Evolutionary conservation across 2,329 filamentous ascomycete genomes (phyloP), one percentile per base, ranked within the genome.

Genomic region (Amphichorda felina): DNA sequence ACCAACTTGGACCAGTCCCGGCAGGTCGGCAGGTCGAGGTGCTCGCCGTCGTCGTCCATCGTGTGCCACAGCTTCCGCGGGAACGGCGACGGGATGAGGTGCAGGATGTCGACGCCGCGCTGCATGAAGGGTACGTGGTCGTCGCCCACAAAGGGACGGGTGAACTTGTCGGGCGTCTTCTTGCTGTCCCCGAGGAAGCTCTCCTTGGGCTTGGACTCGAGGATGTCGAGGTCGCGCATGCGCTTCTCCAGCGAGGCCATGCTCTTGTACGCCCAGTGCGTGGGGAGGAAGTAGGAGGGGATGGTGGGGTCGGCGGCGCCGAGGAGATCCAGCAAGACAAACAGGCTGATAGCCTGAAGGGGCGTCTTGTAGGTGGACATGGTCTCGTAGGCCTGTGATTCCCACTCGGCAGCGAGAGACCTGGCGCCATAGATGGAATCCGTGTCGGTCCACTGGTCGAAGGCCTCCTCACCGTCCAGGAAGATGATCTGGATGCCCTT

Each of bases 391-490:
- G 70, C 57, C 7, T 76, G 70, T 0, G 62, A 50, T 39, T 93
- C 86, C 91, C 91, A 96, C 31, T 75, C 63, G 44, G 82, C 75
- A 8, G 91, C 89, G 15, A 98, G 68, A 2, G 87, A 74, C 54
- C 64, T 67, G 38, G 89, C 75, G 3, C 91, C 91, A 49, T 98
- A 98, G 4, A 95, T 61, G 5, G 84, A 93, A 56, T 98, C 91
- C 0, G 68, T 72, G 25, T 74, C 72, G 1, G 77, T 82, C 91
- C 91, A 98, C 1, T 57, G 57, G 16, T 74, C 61, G 57, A 94
- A 98, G 0, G 91, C 88, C 57, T 98, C 91, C 60, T 98, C 91
- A 4, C 91, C 91, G 50, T 98, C 91, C 7, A 98, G 60, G 37
- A 98, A 70, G 19, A 98, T 45, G 19, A 98, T 82, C 62, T 96